Conservation (phyloP, 208 protist genomes). For the Tritrichomonas foetus region DNA sequence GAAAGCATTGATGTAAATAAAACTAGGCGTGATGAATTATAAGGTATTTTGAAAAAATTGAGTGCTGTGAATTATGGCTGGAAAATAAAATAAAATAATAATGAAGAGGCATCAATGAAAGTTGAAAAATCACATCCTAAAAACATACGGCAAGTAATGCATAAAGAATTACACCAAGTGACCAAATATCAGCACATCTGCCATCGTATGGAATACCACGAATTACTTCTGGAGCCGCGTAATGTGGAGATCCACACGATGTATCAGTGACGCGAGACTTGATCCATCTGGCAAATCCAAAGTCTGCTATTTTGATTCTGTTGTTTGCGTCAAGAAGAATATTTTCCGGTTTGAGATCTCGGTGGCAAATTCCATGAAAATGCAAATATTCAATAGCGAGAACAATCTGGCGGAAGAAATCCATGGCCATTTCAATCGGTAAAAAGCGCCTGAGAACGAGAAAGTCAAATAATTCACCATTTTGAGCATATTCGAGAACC, state of each 20-base stretch:
- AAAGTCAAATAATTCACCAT: neutral
- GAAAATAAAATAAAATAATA: no score
- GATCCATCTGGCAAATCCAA: neutral
- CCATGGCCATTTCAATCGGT: neutral
- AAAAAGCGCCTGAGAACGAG: neutral
- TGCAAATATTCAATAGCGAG: conserved; percentile 38
- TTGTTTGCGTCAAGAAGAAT: neutral
- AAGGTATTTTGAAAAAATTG: no score
- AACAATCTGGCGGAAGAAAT: conserved; percentile 44
- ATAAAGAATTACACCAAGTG: neutral
- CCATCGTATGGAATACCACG: neutral
- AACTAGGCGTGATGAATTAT: no score
- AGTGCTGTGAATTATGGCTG: no score
- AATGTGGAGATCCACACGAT: conserved; percentile 11
- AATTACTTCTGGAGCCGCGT: conserved; percentile 26
- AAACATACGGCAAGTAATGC: neutral
- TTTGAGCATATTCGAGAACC: neutral
- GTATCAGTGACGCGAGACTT: neutral
- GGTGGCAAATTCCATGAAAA: conserved; percentile 35
- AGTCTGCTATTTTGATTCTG: neutral
- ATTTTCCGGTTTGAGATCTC: conserved; percentile 49
- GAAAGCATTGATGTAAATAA: no score
- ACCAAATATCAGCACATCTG: neutral
- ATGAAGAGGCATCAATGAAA: no score
- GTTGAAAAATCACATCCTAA: no score